Base-by-base conservation (phyloP, 108 stramenopile species). In the Skeletonema potamos region DNA sequence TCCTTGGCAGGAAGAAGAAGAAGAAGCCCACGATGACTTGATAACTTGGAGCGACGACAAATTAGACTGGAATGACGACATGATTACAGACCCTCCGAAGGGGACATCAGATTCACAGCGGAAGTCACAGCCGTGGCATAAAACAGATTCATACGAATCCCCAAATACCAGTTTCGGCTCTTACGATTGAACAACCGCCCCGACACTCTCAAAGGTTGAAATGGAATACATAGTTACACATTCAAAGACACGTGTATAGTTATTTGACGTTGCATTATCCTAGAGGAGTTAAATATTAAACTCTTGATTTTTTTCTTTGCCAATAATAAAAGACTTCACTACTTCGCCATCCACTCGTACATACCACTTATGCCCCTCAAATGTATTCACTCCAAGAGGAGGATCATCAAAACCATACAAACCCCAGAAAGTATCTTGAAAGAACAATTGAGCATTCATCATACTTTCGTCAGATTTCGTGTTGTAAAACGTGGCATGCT, bases 361-460 rank as follows among this genome's bases (percentile, higher is more conserved):
- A 74, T 91, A 82, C 94, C 94, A 95, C 27, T 70, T 48, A 72
- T 95, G 94, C 1, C 87, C 87, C 76, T 80, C 68, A 60, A 76
- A 95, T 1, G 90, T 92, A 66, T 95, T 95, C 11, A 91, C 87
- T 34, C 67, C 46, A 10, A 87, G 65, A 8, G 66, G 34, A 28
- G 84, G 73, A 73, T 90, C 87, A 24, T 77, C 84, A 43, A 61
- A 68, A 9, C 87, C 87, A 34, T 92, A 67, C 6, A 86, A 73
- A 5, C 87, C 91, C 89, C 92, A 95, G 59, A 89, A 90, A 27
- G 82, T 69, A 7, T 88, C 88, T 48, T 92, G 86, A 57, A 76
- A 92, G 30, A 75, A 90, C 29, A 92, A 54, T 37, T 84, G 46
- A 0, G 90, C 91, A 51, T 81, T 51, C n/a, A 67, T 72, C 65